A percentile compares a stretch with the other conserved stretches of the same genome.
phyloP scores from a whole-genome alignment of 1,284 basidiomycete species.

The Heterobasidion annosum region DNA sequence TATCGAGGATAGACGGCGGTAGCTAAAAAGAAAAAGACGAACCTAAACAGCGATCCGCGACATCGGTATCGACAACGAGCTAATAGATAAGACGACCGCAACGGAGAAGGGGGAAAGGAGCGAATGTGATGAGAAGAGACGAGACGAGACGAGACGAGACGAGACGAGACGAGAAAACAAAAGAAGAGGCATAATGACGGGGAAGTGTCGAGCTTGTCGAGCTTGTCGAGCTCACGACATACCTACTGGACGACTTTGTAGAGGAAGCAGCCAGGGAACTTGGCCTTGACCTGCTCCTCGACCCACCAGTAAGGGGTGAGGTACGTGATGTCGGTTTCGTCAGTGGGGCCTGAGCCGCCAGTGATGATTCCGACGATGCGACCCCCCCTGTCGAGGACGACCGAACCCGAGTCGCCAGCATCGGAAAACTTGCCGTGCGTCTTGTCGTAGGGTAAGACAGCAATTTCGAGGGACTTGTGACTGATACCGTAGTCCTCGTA shows the following conservation, averaged over 20 bases:
- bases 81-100: too few relatives aligned
- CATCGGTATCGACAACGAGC: too few relatives aligned
- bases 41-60: too few relatives aligned
- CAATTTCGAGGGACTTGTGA: conserved; percentile 10
- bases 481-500: conserved; percentile 7
- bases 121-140: too few relatives aligned
- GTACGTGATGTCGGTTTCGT: conserved; percentile 10
- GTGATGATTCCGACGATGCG: conserved; percentile 13
- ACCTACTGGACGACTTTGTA: conserved; percentile 4
- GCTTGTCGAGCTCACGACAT: not conserved
- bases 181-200: too few relatives aligned
- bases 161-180: too few relatives aligned
- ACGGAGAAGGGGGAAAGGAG: too few relatives aligned
- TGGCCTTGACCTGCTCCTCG: conserved; percentile 8
- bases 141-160: too few relatives aligned
- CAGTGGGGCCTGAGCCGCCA: conserved; percentile 10
- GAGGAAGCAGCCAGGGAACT: conserved; percentile 7
- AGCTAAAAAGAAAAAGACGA: too few relatives aligned
- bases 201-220: too few relatives aligned
- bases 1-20: too few relatives aligned
- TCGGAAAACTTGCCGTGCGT: conserved; percentile 13
- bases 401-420: conserved; percentile 15
- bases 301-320: conserved; percentile 11
- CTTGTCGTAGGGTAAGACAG: conserved; percentile 11
- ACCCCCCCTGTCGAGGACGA: conserved; percentile 11